A percentile compares a stretch with the other conserved stretches of the same genome.
These are phyloP conservation scores for Leccinum uliginosum DNA, from an alignment of 768 basidiomycete genomes.

Conservation along the genomic window DNA sequence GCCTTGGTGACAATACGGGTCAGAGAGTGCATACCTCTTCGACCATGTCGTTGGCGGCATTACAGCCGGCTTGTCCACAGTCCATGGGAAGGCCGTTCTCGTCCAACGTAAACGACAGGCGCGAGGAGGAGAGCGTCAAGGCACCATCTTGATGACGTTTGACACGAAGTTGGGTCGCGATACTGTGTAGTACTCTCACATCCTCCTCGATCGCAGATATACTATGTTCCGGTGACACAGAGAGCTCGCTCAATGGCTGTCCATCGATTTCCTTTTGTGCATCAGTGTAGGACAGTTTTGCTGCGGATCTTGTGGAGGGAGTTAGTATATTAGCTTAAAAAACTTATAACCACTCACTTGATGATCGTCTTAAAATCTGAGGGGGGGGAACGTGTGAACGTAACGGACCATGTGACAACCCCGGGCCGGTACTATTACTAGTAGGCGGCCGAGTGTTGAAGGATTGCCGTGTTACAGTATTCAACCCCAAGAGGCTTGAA, in stretches of 20 bases:
- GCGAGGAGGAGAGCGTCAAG: conserved; percentile 63
- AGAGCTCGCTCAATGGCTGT: conserved; percentile 47
- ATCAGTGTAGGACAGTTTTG: conserved; percentile 78
- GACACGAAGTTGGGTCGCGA: conserved; percentile 69
- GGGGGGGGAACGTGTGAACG: conserved; percentile 36
- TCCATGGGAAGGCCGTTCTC: conserved; percentile 77
- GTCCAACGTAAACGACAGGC: conserved; percentile 75
- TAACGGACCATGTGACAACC: background rate
- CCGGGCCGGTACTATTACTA: background rate
- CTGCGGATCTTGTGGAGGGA: conserved; percentile 61
- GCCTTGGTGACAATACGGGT: background rate
- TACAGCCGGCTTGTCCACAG: conserved; percentile 59
- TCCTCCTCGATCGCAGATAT: conserved; percentile 67
- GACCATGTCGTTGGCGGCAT: conserved; percentile 74
- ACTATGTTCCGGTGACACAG: conserved; percentile 55
- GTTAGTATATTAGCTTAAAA: conserved; percentile 1
- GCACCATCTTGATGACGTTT: conserved; percentile 80
- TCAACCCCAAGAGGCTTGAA: background rate
- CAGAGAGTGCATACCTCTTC: conserved; percentile 65
- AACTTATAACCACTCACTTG: conserved; percentile 48
- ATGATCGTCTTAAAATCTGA: conserved; percentile 93
- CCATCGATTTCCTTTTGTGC: conserved; percentile 84
- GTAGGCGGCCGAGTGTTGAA: background rate
- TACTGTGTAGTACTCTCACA: conserved; percentile 58
- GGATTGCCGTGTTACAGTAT: too few species aligned